phyloP scores from a whole-genome alignment of 345 rosid species.

The Arabis hirsuta region DNA sequence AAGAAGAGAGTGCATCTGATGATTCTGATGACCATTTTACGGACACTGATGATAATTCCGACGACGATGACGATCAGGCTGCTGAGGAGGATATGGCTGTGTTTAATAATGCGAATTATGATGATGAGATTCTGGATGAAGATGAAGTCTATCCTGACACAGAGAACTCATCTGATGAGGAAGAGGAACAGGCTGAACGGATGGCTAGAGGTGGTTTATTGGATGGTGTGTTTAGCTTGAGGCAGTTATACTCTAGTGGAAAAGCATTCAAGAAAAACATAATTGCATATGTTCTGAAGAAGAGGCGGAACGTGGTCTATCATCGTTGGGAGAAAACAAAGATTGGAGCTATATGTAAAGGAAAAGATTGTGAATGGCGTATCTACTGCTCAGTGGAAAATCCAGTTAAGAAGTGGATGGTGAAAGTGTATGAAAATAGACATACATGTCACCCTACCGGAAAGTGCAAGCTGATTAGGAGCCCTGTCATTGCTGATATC shows the following conservation, averaged over 20 bases:
- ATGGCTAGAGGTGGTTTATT: not conserved
- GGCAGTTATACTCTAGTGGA: not conserved
- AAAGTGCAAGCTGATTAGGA: not conserved
- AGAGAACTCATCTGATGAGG: not conserved
- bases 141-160: not conserved
- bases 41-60: too few species aligned
- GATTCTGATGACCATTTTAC: too few species aligned
- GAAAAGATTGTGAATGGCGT: not conserved
- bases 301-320: not conserved
- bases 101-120: too few species aligned
- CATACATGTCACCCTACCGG: not conserved
- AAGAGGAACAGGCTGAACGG: not conserved
- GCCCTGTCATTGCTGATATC: not conserved
- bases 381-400: not conserved
- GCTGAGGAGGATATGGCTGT: too few species aligned
- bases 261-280: not conserved
- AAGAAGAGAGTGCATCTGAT: too few species aligned
- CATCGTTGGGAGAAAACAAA: not conserved
- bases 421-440: not conserved
- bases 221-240: not conserved
- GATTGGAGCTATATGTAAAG: not conserved
- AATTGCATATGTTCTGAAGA: not conserved
- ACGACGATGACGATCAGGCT: too few species aligned
- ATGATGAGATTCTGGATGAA: not conserved
- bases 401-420: not conserved